Base-by-base conservation (phyloP, 208 protist species). In the Tritrichomonas musculus region DNA sequence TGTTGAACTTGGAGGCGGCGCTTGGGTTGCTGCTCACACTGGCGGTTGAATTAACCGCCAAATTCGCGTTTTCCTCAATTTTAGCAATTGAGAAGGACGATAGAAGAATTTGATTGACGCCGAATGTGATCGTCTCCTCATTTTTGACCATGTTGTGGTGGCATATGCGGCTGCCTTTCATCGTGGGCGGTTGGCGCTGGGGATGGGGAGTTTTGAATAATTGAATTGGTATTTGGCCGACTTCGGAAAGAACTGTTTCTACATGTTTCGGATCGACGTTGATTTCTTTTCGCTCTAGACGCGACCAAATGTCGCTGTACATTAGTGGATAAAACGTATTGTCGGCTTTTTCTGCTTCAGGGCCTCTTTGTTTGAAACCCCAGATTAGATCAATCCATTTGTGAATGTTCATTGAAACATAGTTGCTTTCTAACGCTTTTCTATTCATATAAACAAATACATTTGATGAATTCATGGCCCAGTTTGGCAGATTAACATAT, bases 321-420 rank as follows among this genome's bases (percentile, higher is more conserved):
- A 49, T 39, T 30, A 50, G 9, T 53, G 33, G 73, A 30, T 53
- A 8, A 53, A 53, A 82, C 0, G 20, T 30, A 53, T 82, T 82
- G n/a, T 82, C 27, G 0, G 1, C 3, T 50, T 82, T n/a, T 1
- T 53, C 17, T 13, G 73, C 73, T 14, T 49, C 41, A 33, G 49
- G 20, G 53, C 73, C 73, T 53, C 0, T 53, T 53, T 82, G 41
- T 53, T 82, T 82, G 41, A n/a, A 47, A 11, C 73, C 73, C 13
- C 17, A 82, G 9, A 82, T 47, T n/a, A 82, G 33, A 82, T 82
- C 73, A 53, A 82, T 82, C 73, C 73, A 82, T n/a, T 82, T 8
- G 5, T 82, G 25, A 13, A 77, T 22, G 13, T 77, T 36, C 14
- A 13, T 0, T 77, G 69, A 77, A 14, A 44, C 69, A 77, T 25